Evolutionary conservation across 257 asterid species (phyloP).

Genomic region (Solanum megistacrolobum): DNA sequence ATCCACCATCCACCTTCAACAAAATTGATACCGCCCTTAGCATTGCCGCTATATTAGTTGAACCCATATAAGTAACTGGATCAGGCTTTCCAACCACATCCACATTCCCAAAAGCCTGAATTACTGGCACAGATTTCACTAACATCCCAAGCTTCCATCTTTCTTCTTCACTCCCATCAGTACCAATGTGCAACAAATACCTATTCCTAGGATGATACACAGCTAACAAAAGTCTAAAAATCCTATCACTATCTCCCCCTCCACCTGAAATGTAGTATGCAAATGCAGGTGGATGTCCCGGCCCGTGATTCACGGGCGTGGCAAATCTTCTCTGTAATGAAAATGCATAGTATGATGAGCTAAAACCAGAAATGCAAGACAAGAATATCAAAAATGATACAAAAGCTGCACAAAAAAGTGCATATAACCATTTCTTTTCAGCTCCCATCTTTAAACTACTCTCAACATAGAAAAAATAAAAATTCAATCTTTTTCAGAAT

Average conservation of each 20-base stretch:
- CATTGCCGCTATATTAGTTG: constrained; percentile 71
- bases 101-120: constrained; percentile 79
- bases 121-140: constrained; percentile 69
- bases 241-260: constrained; percentile 58
- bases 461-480: neutral
- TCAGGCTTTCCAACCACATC: constrained; percentile 97
- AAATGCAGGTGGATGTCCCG: constrained; percentile 77
- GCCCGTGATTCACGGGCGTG: constrained; percentile 51
- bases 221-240: constrained; percentile 76
- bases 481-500: neutral
- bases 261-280: constrained; percentile 87
- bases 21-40: constrained; percentile 77
- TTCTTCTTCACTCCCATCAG: constrained; percentile 67
- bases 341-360: constrained; percentile 59
- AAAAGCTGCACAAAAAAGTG: constrained; percentile 83
- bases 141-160: constrained; percentile 51
- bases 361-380: constrained; percentile 68
- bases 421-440: constrained; percentile 90
- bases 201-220: constrained; percentile 97
- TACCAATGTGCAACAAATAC: constrained; percentile 75
- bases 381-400: constrained; percentile 62
- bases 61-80: constrained; percentile 89
- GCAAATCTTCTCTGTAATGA: constrained; percentile 52
- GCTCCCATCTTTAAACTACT: constrained; percentile 35
- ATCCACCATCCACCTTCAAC: constrained; percentile 68